Conservation (phyloP, 1,139 yeast genomes). For the Hyphopichia khmerensis region DNA sequence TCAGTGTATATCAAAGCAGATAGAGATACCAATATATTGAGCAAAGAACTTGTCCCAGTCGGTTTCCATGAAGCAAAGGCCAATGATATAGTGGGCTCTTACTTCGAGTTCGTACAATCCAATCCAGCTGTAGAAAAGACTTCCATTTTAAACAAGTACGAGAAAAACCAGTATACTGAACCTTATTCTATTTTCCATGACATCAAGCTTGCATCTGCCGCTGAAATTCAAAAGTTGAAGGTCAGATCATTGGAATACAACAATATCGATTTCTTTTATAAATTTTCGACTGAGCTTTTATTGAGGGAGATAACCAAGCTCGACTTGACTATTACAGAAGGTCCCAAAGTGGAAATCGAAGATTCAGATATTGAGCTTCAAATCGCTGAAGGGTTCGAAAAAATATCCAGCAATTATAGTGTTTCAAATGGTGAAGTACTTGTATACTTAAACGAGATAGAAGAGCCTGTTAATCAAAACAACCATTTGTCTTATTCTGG, state of each 20-base stretch:
- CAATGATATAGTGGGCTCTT: conserved; percentile 40
- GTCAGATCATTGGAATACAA: conserved; percentile 60
- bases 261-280: conserved; percentile 66
- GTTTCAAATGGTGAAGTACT: conserved; percentile 63
- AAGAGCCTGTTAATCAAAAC: conserved; percentile 22
- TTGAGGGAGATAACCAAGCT: conserved; percentile 67
- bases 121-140: conserved; percentile 18
- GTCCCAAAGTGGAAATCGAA: conserved; percentile 2
- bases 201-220: conserved; percentile 60
- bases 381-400: conserved; percentile 56
- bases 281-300: conserved; percentile 66
- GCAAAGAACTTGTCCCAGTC: conserved; percentile 39
- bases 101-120: conserved; percentile 30
- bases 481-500: conserved; percentile 16
- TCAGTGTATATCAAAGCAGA: conserved; percentile 35
- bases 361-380: conserved; percentile 20
- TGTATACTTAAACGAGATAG: conserved; percentile 38
- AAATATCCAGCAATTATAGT: conserved; percentile 60
- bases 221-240: conserved; percentile 45
- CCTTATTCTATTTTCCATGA: conserved; percentile 71
- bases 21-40: conserved; percentile 29
- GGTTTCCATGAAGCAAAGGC: conserved; percentile 49
- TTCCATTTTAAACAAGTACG: conserved; percentile 20
- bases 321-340: conserved; percentile 18
- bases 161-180: conserved; percentile 33